Base-by-base conservation (phyloP, 2,329 filamentous ascomycete species). In the Neurospora crassa region DNA sequence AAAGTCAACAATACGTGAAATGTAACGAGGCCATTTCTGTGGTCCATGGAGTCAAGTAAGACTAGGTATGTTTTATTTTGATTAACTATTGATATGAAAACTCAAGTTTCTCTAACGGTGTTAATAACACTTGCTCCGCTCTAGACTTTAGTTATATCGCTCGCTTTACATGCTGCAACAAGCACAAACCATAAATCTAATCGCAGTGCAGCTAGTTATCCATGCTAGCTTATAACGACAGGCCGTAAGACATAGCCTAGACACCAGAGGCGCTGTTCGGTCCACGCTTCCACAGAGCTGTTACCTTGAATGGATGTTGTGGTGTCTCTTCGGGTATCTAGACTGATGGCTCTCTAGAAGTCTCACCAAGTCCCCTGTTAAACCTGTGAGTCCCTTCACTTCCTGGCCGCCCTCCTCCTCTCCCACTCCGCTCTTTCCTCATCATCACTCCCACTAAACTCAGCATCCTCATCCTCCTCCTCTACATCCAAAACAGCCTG, bases 381-480 rank as follows among this genome's bases (percentile, higher is more conserved):
- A 63, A 10, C 16, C 29, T 11, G 18, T 18, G 14, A 63, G 3
- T 29, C 14, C 14, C 6, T 53, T 63, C 77, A 74, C 72, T 78
- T 80, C 76, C 77, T 82, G 11, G 79, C 79, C 78, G 79, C 81
- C 77, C 82, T 81, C 77, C 83, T 82, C 76, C 86, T 81, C 79
- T 89, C 87, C 84, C 86, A 89, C 80, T 88, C 87, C 20, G 85
- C 88, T 72, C 88, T 83, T 79, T 90, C 88, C 72, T 90, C 88
- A 11, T 89, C 87, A 73, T 90, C 88, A 75, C 88, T 90, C 29
- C 86, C 88, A 70, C 87, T 89, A 69, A 89, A 89, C 79, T 90
- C 88, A 47, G 84, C 88, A 72, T 88, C 85, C 3, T 87, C 86
- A 53, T 88, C 86, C 34, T 79, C 79, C 16, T 82, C 82, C 3